Evolutionary conservation across 352 stramenopile species (phyloP).

Genomic region (Elongisporangium undulatum): DNA sequence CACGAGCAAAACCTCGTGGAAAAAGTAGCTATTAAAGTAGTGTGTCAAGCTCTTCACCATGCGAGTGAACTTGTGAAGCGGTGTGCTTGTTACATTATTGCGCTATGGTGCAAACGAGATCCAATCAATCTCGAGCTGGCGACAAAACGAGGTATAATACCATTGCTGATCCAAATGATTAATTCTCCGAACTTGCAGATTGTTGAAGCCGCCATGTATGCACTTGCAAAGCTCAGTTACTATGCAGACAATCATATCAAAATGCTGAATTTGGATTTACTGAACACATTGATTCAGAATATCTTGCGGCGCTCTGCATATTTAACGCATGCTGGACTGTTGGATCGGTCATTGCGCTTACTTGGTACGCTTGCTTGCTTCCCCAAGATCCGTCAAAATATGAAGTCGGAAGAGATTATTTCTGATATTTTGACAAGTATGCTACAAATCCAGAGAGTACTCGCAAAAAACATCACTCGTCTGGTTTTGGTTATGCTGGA

Average conservation of each 20-base stretch:
- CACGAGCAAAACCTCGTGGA: slow-evolving; percentile 32
- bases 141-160: slow-evolving; percentile 35
- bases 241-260: slow-evolving; percentile 64
- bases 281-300: slow-evolving; percentile 46
- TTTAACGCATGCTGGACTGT: slow-evolving; percentile 36
- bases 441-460: slow-evolving; percentile 44
- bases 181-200: slow-evolving; percentile 53
- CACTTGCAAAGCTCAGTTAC: slow-evolving; percentile 57
- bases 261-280: slow-evolving; percentile 51
- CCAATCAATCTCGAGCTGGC: slow-evolving; percentile 36
- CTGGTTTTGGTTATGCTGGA: slow-evolving; percentile 54
- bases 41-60: slow-evolving; percentile 50
- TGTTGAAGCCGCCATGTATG: slow-evolving; percentile 56
- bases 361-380: slow-evolving; percentile 60
- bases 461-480: slow-evolving; percentile 64
- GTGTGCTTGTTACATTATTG: slow-evolving; percentile 65
- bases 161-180: slow-evolving; percentile 51
- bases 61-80: slow-evolving; percentile 66
- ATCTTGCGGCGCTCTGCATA: slow-evolving; percentile 33
- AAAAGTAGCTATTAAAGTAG: slow-evolving; percentile 46
- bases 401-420: slow-evolving; percentile 73
- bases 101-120: slow-evolving; percentile 58
- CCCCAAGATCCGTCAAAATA: slow-evolving; percentile 38
- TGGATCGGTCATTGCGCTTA: slow-evolving; percentile 58
- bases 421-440: slow-evolving; percentile 58